Evolutionary conservation across 768 basidiomycete genomes (phyloP).

Genomic region (Lactarius evosmus): DNA sequence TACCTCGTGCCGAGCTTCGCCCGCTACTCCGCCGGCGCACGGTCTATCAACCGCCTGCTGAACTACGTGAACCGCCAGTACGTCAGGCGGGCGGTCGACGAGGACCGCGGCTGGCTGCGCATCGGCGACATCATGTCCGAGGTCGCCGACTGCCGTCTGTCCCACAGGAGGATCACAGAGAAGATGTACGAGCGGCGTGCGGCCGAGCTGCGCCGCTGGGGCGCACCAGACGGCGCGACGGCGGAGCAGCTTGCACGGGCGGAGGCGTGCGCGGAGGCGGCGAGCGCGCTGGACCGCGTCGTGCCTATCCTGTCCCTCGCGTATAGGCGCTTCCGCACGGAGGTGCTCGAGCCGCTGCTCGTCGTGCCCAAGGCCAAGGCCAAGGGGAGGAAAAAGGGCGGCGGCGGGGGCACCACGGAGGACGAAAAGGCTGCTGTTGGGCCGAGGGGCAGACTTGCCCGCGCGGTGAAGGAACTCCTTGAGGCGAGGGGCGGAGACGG

Average conservation of each 20-base stretch:
- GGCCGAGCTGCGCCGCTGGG: slow-evolving; percentile 71
- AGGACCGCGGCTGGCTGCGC: slow-evolving; percentile 75
- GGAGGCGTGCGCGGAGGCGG: slow-evolving; percentile 72
- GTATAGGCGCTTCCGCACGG: slow-evolving; percentile 66
- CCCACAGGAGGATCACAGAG: slow-evolving; percentile 56
- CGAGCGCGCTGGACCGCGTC: slow-evolving; percentile 63
- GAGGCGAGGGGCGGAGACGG: slow-evolving; percentile 49
- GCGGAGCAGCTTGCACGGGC: slow-evolving; percentile 49
- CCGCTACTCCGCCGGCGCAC: slow-evolving; percentile 64
- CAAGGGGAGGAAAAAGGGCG: slow-evolving; percentile 50
- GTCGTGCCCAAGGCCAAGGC: slow-evolving; percentile 61
- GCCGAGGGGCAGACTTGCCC: slow-evolving; percentile 65
- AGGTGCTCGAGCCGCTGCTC: slow-evolving; percentile 67
- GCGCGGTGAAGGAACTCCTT: slow-evolving; percentile 62
- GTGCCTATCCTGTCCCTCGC: slow-evolving; percentile 63
- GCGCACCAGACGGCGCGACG: slow-evolving; percentile 52
- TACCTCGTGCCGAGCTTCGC: slow-evolving; percentile 71
- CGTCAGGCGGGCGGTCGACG: slow-evolving; percentile 72
- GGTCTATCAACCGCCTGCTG: slow-evolving; percentile 66
- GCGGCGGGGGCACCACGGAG: slow-evolving; percentile 28
- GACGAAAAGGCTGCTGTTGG: slow-evolving; percentile 39
- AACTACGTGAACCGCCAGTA: slow-evolving; percentile 72
- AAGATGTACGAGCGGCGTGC: slow-evolving; percentile 55
- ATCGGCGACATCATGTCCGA: slow-evolving; percentile 53
- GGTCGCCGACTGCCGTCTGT: too few relatives aligned